phyloP scores from a whole-genome alignment of 176 grass and related monocot genomes.

The Oryza nivara region DNA sequence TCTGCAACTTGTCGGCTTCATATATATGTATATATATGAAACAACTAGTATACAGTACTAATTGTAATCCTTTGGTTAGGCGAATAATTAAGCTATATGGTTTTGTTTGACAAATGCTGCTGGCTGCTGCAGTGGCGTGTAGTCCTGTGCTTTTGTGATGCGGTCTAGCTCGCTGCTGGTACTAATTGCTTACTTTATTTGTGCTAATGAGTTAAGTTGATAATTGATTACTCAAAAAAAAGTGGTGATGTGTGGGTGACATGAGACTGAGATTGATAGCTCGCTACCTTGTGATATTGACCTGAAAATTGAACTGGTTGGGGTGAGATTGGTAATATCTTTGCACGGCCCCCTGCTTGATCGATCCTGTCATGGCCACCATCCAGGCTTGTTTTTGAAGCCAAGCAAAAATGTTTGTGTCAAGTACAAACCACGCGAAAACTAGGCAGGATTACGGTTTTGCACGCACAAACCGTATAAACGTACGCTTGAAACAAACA shows the following conservation, averaged over 20 bases:
- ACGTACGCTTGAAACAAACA: neutral
- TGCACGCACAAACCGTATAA: neutral
- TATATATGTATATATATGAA: no score
- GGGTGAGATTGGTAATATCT: neutral
- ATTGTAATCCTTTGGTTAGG: neutral
- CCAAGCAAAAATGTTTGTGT: slow-evolving; percentile 6
- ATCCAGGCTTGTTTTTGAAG: slow-evolving; percentile 30
- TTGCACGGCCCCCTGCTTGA: neutral
- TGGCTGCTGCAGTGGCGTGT: neutral
- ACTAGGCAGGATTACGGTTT: no score
- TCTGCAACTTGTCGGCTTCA: neutral
- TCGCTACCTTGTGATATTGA: slow-evolving; percentile 27
- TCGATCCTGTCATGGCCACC: slow-evolving; percentile 42
- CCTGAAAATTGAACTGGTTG: neutral
- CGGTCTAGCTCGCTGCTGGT: neutral
- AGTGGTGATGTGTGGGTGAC: slow-evolving; percentile 31
- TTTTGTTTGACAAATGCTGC: neutral
- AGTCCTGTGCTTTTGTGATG: neutral
- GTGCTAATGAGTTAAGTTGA: neutral
- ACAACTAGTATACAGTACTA: neutral
- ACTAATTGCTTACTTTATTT: neutral
- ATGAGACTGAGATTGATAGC: slow-evolving; percentile 20
- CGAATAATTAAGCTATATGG: neutral
- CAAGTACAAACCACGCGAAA: neutral
- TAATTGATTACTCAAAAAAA: neutral